Base-by-base conservation (phyloP, 1,284 basidiomycete genomes). In the Clitocybe nebularis region DNA sequence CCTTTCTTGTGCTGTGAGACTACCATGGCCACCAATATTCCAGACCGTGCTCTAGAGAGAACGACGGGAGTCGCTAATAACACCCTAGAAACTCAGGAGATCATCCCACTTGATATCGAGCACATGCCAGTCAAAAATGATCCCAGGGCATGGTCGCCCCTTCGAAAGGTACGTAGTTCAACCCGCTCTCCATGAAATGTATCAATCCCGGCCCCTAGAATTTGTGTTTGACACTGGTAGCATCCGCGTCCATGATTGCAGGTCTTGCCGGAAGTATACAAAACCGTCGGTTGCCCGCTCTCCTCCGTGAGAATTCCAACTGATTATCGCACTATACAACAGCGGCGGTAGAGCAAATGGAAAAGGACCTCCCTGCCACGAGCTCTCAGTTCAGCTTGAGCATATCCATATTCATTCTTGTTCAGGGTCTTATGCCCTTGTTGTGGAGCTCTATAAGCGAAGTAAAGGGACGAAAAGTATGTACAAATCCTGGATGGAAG, bases 401-500 rank as follows among this genome's bases (percentile, higher is more conserved):
- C 51, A 61, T 93, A 6, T 82, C 85, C 1, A 54, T 89, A 9
- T 94, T 89, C 62, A 91, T 93, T 51, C 64, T 89, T 14, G 60
- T 87, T n/a, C 87, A 90, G 59, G 89, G 89, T 1, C 59, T 66
- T 8, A 63, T 81, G 38, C 88, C 87, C 0, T 55, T 87, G 10
- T 41, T 86, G 4, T 91, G 89, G 89, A 78, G 74, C 39, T 73
- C 79, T 0, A 64, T 85, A 13, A 85, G 82, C 41, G 89, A 93
- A 59, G 76, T 94, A 37, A 82, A 80, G 49, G 90, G 89, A 4
- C 70, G 90, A 36, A 91, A 88, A 72, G 84, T 84, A 50, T 21
- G 69, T 60, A 4, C 41, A n/a, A n/a, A n/a, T n/a, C n/a, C n/a
- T n/a, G n/a, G n/a, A n/a, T n/a, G n/a, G n/a, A n/a, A n/a, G n/a